Evolutionary conservation across 2,329 filamentous ascomycete genomes (phyloP), one percentile per base, ranked within the genome.

Genomic region (Xylaria digitata): DNA sequence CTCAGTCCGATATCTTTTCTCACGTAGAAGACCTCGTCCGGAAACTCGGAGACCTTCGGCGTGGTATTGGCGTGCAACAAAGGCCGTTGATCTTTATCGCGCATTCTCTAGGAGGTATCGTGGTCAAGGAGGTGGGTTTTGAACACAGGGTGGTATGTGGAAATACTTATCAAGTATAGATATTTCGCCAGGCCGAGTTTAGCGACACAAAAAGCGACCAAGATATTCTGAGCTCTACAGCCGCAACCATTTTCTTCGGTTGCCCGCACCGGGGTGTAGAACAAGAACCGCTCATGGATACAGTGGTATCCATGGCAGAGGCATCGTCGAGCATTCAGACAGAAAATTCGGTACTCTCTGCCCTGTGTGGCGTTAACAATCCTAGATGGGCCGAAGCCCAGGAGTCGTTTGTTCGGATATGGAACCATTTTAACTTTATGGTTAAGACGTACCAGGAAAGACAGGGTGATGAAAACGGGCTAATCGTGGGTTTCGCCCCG

Each of bases 361-460:
- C 55, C 17, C 34, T 70, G 13, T 68, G 59, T 32, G 61, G 65
- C 21, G 59, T 65, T 11, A 40, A 68, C n/a, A 65, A 63, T 34
- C 54, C 49, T 1, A 60, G 46, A 45, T 68, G 65, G 65, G 17
- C 7, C 11, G 45, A 49, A 40, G 55, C 57, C 5, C 58, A 65
- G 19, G 59, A 63, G 23, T 50, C 59, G 6, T 70, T 70, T 52
- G 9, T 70, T 55, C 61, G 56, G 19, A 9, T 65, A n/a, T 68
- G 65, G 65, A 30, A 65, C 23, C 57, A 70, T 60, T 63, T 68
- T 43, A 65, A 68, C 34, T 70, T 69, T 55, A 43, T 58, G 1
- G 64, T 67, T 11, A 68, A 70, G 55, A 68, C 65, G 2, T 68
- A 63, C 9, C 60, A 66, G 49, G 65, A 69, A 55, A 50, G 13